These are phyloP conservation scores for Xylaria longipes DNA, from an alignment of 495 filamentous ascomycete genomes.

Conservation along the genomic window DNA sequence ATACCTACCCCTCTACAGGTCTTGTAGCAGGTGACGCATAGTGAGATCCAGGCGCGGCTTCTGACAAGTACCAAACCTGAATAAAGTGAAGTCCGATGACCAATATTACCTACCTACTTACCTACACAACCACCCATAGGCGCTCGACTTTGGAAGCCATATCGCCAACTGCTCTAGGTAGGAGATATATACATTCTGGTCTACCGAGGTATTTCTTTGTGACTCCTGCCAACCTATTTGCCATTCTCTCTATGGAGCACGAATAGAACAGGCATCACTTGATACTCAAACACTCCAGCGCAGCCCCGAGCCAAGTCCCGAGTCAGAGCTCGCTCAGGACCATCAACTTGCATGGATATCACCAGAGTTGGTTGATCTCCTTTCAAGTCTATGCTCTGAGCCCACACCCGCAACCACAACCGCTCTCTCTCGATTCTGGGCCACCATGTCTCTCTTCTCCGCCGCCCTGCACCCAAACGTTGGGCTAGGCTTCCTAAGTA, in stretches of 20 bases:
- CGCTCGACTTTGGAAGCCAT: background rate
- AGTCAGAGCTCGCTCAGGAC: background rate
- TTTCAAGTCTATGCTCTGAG: background rate
- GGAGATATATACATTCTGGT: no score
- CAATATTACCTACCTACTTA: background rate
- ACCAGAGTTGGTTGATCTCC: background rate
- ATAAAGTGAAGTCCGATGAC: background rate
- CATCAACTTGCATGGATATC: background rate
- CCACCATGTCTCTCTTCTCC: slow-evolving; percentile 62
- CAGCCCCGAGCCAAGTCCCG: background rate
- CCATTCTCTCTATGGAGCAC: background rate
- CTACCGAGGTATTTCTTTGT: background rate
- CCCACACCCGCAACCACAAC: background rate
- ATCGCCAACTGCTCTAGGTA: background rate
- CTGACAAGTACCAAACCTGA: background rate
- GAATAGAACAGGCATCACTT: slow-evolving; percentile 1
- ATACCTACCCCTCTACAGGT: slow-evolving; percentile 6
- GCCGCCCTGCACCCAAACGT: slow-evolving; percentile 78
- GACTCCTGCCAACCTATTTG: background rate
- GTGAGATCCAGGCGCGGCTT: background rate
- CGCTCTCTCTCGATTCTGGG: background rate
- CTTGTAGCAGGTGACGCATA: slow-evolving; percentile 16
- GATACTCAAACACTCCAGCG: background rate
- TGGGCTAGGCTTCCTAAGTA: slow-evolving; percentile 80
- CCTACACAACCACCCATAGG: background rate